Evolutionary conservation across 495 filamentous ascomycete genomes (phyloP).

Genomic region (Neurospora sp.): DNA sequence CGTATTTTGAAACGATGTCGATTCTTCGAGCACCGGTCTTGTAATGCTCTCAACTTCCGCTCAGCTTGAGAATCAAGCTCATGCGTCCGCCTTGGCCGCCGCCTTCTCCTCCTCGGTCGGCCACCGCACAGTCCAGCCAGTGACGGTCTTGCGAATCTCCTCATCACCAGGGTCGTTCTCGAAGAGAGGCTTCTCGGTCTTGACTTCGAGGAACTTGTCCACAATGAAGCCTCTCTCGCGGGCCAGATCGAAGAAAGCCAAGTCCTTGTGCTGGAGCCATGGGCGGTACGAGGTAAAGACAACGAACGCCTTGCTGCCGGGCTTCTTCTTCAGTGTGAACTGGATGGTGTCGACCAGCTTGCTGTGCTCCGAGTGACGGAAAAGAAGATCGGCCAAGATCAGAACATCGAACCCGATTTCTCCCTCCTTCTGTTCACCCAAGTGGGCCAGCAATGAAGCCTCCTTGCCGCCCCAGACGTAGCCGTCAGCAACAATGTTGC

Average conservation of each 20-base stretch:
- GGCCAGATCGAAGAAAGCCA: constrained; percentile 74
- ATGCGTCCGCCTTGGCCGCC: background rate
- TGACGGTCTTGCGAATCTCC: constrained; percentile 65
- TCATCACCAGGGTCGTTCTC: constrained; percentile 76
- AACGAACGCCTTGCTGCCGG: constrained; percentile 59
- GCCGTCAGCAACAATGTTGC: constrained; percentile 45
- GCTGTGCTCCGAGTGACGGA: constrained; percentile 74
- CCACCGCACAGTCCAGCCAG: constrained; percentile 62
- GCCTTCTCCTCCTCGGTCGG: constrained; percentile 14
- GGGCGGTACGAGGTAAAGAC: constrained; percentile 92
- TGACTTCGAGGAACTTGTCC: constrained; percentile 67
- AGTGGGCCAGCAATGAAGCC: constrained; percentile 39
- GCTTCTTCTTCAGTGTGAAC: constrained; percentile 44
- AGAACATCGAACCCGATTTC: constrained; percentile 59
- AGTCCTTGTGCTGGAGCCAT: constrained; percentile 74
- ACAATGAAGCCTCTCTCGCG: constrained; percentile 58
- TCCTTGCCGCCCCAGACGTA: constrained; percentile 70
- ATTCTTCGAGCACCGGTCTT: background rate
- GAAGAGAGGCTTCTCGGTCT: constrained; percentile 78
- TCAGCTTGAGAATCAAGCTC: background rate
- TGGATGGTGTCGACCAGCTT: constrained; percentile 64
- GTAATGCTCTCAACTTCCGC: background rate
- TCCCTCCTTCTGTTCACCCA: constrained; percentile 14
- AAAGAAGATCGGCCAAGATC: constrained; percentile 80
- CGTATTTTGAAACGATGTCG: background rate